Percentiles rank a stretch among this genome's conserved stretches.
Evolutionary conservation across 106 monocot species (phyloP).

Genomic region (Gastrodia elata): DNA sequence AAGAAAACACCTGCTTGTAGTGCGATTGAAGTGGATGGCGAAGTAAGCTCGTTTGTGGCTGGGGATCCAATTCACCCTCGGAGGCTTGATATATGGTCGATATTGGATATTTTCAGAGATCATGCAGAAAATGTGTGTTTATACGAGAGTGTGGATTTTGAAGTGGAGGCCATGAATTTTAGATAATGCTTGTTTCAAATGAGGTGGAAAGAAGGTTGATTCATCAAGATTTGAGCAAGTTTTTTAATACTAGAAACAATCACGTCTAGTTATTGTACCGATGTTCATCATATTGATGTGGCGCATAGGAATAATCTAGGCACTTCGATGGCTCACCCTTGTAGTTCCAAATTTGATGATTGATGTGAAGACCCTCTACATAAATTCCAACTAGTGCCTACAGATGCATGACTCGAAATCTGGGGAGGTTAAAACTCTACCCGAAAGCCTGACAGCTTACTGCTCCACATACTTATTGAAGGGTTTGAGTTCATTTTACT

Average conservation of each 20-base stretch:
- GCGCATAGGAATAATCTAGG: not conserved
- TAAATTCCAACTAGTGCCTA: not conserved
- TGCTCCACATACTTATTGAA: not conserved
- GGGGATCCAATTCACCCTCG: constrained; percentile 39
- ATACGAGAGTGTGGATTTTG: not conserved
- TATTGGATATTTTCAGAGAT: constrained; percentile 26
- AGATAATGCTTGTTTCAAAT: not conserved
- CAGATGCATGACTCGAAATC: not conserved
- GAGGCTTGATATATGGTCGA: constrained; percentile 26
- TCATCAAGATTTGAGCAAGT: not conserved
- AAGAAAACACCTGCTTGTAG: constrained; percentile 54
- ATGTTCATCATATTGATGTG: too few species aligned
- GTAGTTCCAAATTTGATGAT: not conserved
- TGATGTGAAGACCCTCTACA: not conserved
- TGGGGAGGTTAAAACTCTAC: not conserved
- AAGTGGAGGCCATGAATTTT: not conserved
- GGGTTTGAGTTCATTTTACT: not conserved
- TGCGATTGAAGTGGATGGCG: constrained; percentile 34
- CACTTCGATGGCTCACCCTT: not conserved
- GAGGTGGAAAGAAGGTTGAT: not conserved
- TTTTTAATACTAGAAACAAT: not conserved
- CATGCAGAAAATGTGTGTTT: constrained; percentile 6
- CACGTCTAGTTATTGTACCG: not conserved
- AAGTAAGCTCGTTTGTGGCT: constrained; percentile 46
- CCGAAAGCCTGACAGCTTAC: not conserved